Evolutionary conservation across 2,329 filamentous ascomycete genomes (phyloP), one percentile per base, ranked within the genome.

Genomic region (Fusarium denticulatum): DNA sequence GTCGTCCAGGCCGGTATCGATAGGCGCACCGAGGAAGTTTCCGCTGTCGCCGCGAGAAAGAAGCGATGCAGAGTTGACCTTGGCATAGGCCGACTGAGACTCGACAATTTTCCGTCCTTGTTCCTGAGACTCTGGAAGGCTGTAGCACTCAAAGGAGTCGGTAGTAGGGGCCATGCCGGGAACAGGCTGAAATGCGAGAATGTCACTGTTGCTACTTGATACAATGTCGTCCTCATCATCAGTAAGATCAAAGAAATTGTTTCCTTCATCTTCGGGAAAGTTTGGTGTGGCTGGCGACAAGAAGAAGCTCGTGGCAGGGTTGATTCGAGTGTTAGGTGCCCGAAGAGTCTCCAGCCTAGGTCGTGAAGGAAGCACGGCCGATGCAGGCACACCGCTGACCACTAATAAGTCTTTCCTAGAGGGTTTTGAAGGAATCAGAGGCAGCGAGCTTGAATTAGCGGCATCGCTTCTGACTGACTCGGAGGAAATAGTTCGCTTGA

Each of bases 221-320:
- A 81, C 66, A 20, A 82, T 78, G 16, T 84, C 83, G 24, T 83
- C 82, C 18, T 84, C 83, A 12, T 87, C 83, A 16, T 86, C 83
- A 9, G 84, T 81, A 15, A 82, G 84, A 57, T 87, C 85, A 71
- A 86, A 86, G 69, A 86, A 87, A 42, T 84, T 86, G 7, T 83
- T 84, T 16, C 81, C 79, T 36, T 86, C 85, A 53, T 83, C 80
- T 45, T 83, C 83, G 7, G 82, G 79, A 10, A 83, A 83, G 18
- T 78, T 77, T 8, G 83, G 81, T 4, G 83, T 84, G 20, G 80
- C 72, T 3, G 82, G 82, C 6, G 84, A 83, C 22, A 79, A 71
- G 20, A 79, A 59, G 22, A 74, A 71, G 59, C 73, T 80, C 1
- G 77, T 82, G 26, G 77, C 67, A 39, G 76, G 68, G 32, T 74